A percentile compares a stretch with the other conserved stretches of the same genome.
Conservation (phyloP, 1,284 basidiomycete species). For the Boletus sp. region DNA sequence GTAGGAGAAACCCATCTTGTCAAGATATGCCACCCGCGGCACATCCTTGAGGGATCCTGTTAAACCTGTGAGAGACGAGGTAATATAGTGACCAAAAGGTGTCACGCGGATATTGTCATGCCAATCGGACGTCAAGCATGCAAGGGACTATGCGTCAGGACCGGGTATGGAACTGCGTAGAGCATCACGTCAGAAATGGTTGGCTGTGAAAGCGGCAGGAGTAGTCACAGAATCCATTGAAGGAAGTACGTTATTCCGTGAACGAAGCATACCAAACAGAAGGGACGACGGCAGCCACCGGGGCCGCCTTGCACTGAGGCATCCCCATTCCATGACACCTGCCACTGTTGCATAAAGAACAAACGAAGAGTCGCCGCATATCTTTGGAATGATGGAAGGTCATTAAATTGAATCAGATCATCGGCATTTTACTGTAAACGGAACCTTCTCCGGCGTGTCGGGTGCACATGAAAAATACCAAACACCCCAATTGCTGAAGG, state of each 20-base stretch:
- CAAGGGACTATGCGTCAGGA: conserved; percentile 67
- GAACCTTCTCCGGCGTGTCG: too few species aligned
- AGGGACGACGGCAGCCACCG: conserved; percentile 47
- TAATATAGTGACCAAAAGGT: too few species aligned
- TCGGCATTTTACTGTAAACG: too few species aligned
- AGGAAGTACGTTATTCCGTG: conserved; percentile 69
- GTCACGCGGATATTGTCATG: too few species aligned
- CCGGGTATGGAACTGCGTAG: conserved; percentile 76
- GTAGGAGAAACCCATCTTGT: too few species aligned
- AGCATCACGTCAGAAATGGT: conserved; percentile 1
- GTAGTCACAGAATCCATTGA: conserved; percentile 66
- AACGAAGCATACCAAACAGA: conserved; percentile 62
- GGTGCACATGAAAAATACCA: too few species aligned
- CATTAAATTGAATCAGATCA: too few species aligned
- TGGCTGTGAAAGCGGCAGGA: not conserved
- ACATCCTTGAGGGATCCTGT: too few species aligned
- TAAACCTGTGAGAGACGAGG: too few species aligned
- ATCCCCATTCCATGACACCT: conserved; percentile 54
- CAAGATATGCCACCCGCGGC: too few species aligned
- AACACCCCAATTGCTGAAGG: too few species aligned
- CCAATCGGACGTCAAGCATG: not conserved
- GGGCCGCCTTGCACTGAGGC: conserved; percentile 44
- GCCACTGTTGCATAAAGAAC: conserved; percentile 48
- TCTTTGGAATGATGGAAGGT: too few species aligned
- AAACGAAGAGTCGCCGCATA: conserved; percentile 27